Evolutionary conservation across 202 grass and related monocot genomes (phyloP).

Genomic region (Zizania palustris): DNA sequence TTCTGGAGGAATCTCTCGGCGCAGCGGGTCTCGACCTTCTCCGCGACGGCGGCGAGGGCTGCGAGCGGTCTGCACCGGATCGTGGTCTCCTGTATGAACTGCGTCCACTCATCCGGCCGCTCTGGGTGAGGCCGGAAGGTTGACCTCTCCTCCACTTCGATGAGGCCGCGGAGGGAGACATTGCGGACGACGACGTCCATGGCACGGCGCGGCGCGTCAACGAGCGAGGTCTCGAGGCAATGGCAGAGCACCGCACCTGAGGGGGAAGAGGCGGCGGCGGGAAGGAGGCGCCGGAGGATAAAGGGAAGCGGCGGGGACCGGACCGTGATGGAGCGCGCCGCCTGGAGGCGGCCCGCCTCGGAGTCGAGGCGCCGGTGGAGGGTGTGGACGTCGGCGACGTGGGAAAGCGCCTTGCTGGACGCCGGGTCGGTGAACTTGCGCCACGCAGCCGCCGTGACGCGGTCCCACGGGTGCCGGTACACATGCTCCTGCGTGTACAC

Average conservation of each 20-base stretch:
- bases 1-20: constrained; percentile 83
- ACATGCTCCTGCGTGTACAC: constrained; percentile 91
- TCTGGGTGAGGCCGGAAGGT: constrained; percentile 77
- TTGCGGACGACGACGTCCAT: constrained; percentile 87
- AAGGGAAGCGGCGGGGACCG: constrained; percentile 83
- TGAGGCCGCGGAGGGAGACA: constrained; percentile 67
- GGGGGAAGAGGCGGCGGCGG: constrained; percentile 56
- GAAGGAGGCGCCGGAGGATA: constrained; percentile 74
- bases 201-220: constrained; percentile 61
- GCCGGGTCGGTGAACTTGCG: constrained; percentile 94
- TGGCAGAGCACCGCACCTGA: constrained; percentile 75
- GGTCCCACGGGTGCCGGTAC: constrained; percentile 94
- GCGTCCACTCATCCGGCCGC: constrained; percentile 68
- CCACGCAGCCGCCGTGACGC: constrained; percentile 91
- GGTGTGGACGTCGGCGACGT: constrained; percentile 89
- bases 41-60: constrained; percentile 77
- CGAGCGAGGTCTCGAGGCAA: constrained; percentile 84
- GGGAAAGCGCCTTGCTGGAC: constrained; percentile 65
- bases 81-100: constrained; percentile 82
- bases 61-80: constrained; percentile 83
- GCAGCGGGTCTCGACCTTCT: constrained; percentile 76
- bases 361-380: constrained; percentile 71
- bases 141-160: constrained; percentile 79
- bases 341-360: constrained; percentile 56
- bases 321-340: constrained; percentile 76